phyloP scores from a whole-genome alignment of 495 filamentous ascomycete species.

The Peziza echinospora region DNA sequence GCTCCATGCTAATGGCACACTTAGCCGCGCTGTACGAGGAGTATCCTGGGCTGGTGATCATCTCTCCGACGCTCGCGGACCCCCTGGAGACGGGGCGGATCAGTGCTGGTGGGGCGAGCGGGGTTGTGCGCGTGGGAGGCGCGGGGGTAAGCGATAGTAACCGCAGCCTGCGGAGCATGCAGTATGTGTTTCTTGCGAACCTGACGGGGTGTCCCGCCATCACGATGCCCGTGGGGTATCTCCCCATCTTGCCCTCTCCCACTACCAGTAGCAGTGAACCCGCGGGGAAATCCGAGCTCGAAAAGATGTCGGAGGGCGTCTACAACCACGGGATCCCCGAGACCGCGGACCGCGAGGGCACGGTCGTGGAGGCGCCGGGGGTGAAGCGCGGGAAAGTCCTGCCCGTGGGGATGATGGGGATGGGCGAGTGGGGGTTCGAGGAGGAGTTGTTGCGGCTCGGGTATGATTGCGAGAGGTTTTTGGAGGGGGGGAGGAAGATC shows the following conservation, averaged over 20 bases:
- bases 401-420: constrained; percentile 73
- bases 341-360: constrained; percentile 1
- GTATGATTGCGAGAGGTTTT: constrained; percentile 39
- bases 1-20: constrained; percentile 64
- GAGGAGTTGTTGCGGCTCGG: constrained; percentile 59
- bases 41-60: constrained; percentile 55
- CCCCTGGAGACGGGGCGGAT: constrained; percentile 44
- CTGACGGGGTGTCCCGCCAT: constrained; percentile 60
- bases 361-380: constrained; percentile 22
- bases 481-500: no score
- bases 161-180: constrained; percentile 53
- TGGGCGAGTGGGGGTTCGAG: constrained; percentile 74
- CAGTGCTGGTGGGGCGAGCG: constrained; percentile 24
- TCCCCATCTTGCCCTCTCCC: no score
- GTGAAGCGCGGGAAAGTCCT: constrained; percentile 27
- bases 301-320: no score
- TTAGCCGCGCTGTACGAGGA: constrained; percentile 46
- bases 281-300: no score
- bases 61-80: constrained; percentile 59
- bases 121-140: constrained; percentile 29
- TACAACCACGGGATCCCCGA: not conserved
- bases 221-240: constrained; percentile 55
- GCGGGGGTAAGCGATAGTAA: constrained; percentile 58
- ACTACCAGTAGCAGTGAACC: no score
- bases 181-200: constrained; percentile 77